Conservation (phyloP, 352 stramenopile genomes). For the Thraustotheca clavata region DNA sequence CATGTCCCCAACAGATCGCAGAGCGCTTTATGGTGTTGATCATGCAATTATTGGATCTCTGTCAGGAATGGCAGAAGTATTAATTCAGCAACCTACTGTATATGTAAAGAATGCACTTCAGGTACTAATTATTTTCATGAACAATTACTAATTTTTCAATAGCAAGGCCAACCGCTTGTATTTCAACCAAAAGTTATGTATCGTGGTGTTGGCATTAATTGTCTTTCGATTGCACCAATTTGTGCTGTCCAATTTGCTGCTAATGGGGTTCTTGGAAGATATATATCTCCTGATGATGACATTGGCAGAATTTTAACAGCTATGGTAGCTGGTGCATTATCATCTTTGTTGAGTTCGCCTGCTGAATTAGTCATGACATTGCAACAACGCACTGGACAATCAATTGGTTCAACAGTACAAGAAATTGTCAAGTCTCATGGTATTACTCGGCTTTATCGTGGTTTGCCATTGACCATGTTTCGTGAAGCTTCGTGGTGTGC, state of each 20-base stretch:
- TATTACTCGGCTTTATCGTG: conserved; percentile 43
- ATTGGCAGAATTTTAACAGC: conserved; percentile 34
- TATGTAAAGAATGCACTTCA: conserved; percentile 79
- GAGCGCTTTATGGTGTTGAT: conserved; percentile 58
- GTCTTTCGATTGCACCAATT: conserved; percentile 70
- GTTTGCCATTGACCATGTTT: conserved; percentile 45
- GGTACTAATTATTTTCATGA: conserved; percentile 15
- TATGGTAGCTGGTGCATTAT: conserved; percentile 49
- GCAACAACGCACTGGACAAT: conserved; percentile 74
- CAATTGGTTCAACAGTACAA: conserved; percentile 47
- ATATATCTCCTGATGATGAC: conserved; percentile 29
- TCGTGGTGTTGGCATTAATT: conserved; percentile 64
- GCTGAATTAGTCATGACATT: conserved; percentile 82
- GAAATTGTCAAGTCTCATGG: conserved; percentile 44
- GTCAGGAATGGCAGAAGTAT: conserved; percentile 74
- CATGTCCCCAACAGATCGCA: conserved; percentile 28
- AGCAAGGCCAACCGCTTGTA: conserved; percentile 60
- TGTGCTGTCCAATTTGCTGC: conserved; percentile 71
- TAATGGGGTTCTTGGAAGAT: conserved; percentile 39
- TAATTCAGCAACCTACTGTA: conserved; percentile 75
- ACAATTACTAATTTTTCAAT: not conserved
- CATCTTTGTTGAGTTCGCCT: conserved; percentile 50
- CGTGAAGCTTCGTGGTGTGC: conserved; percentile 70
- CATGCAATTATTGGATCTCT: conserved; percentile 72
- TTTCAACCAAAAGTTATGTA: conserved; percentile 59